Conservation (phyloP, 805 yeast genomes). For the Pichia exigua region DNA sequence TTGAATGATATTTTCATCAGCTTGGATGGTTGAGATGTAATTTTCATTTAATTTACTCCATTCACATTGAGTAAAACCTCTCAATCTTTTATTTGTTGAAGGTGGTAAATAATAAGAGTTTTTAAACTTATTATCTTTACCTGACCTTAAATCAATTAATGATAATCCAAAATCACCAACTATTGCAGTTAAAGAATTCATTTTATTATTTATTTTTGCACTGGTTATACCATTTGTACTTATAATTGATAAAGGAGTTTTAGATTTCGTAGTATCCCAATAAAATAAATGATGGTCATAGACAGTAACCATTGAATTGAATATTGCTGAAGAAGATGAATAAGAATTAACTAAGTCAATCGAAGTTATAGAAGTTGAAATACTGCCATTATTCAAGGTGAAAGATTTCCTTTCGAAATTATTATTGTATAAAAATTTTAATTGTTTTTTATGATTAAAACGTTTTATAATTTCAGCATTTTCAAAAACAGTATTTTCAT, state of each 20-base stretch:
- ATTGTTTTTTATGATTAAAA: conserved; percentile 69
- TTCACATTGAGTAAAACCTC: conserved; percentile 36
- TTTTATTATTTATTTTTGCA: conserved; percentile 41
- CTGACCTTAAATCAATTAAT: conserved; percentile 57
- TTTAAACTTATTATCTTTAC: conserved; percentile 24
- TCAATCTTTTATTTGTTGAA: background rate
- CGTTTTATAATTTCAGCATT: conserved; percentile 71
- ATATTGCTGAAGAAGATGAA: conserved; percentile 32
- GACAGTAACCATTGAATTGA: conserved; percentile 47
- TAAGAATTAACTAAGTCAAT: conserved; percentile 34
- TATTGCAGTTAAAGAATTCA: conserved; percentile 49
- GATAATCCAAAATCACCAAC: conserved; percentile 72
- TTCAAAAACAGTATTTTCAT: conserved; percentile 27
- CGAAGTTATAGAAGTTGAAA: conserved; percentile 26
- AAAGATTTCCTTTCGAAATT: conserved; percentile 1
- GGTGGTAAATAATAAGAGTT: conserved; percentile 6
- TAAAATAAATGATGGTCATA: conserved; percentile 65
- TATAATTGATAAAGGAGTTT: conserved; percentile 50
- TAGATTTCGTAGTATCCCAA: conserved; percentile 64
- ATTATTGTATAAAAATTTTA: conserved; percentile 20
- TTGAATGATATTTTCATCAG: conserved; percentile 38
- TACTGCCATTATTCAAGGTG: conserved; percentile 5
- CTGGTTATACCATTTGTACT: conserved; percentile 41
- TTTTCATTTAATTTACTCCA: conserved; percentile 62
- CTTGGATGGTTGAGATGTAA: conserved; percentile 56